These are phyloP conservation scores for Zalerion maritima DNA, from an alignment of 495 filamentous ascomycete species.

Conservation along the genomic window DNA sequence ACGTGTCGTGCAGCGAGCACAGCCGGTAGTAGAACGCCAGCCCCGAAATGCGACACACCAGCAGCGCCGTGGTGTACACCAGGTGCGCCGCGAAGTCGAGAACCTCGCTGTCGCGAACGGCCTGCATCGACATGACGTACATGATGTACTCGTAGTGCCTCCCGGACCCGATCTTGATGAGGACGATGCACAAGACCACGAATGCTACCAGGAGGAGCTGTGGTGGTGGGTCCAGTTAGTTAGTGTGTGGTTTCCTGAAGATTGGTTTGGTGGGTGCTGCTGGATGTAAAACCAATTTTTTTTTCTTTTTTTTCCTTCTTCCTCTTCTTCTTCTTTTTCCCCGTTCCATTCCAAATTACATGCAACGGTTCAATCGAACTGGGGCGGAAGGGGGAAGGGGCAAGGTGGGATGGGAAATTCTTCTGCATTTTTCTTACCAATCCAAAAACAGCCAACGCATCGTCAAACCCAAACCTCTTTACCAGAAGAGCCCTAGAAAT, in stretches of 20 bases:
- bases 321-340: no score
- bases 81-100: constrained; percentile 31
- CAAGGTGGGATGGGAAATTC: no score
- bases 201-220: constrained; percentile 21
- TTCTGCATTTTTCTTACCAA: no score
- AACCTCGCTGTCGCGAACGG: constrained; percentile 24
- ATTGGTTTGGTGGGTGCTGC: no score
- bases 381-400: no score
- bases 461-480: constrained; percentile 21
- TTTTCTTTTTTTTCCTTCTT: no score
- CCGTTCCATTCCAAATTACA: no score
- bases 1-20: constrained; percentile 16
- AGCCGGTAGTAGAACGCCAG: constrained; percentile 33
- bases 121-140: constrained; percentile 24
- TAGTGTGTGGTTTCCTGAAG: background rate
- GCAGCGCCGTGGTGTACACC: constrained; percentile 31
- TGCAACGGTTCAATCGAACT: no score
- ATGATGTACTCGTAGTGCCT: constrained; percentile 33
- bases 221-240: background rate
- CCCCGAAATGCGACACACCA: constrained; percentile 31
- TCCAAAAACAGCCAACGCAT: constrained; percentile 21
- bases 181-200: constrained; percentile 21
- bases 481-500: constrained; percentile 22
- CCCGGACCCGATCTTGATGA: constrained; percentile 31
- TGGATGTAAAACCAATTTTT: no score